These are phyloP conservation scores for Iris pallida DNA, from an alignment of 116 monocot genomes.

Conservation along the genomic window DNA sequence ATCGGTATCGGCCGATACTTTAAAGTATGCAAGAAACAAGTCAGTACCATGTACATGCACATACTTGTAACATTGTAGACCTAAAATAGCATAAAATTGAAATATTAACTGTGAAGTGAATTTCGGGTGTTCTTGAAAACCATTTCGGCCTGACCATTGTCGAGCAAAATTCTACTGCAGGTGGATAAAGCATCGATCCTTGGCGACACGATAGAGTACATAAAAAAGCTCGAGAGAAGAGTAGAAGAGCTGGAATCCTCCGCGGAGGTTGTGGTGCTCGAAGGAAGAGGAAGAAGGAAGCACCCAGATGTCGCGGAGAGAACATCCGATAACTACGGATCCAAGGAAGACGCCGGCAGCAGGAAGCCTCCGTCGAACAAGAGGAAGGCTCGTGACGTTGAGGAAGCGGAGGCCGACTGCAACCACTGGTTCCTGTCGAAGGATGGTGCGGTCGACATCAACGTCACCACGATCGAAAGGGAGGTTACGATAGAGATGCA, in stretches of 20 bases:
- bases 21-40: too few relatives aligned
- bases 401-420: slow-evolving; percentile 22
- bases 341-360: slow-evolving; percentile 9
- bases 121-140: neutral
- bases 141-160: neutral
- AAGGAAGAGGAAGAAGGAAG: slow-evolving; percentile 30
- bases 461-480: slow-evolving; percentile 46
- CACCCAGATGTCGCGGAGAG: slow-evolving; percentile 43
- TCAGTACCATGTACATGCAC: too few relatives aligned
- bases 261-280: slow-evolving; percentile 19
- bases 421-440: slow-evolving; percentile 25
- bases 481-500: slow-evolving; percentile 54
- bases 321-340: slow-evolving; percentile 62
- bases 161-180: slow-evolving; percentile 14
- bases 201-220: slow-evolving; percentile 60
- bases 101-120: too few relatives aligned
- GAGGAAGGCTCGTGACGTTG: slow-evolving; percentile 39
- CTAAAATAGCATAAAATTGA: too few relatives aligned
- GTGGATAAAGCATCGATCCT: slow-evolving; percentile 65
- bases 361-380: slow-evolving; percentile 23
- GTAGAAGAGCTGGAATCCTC: slow-evolving; percentile 62
- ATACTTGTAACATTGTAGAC: too few relatives aligned
- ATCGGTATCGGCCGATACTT: too few relatives aligned
- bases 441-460: slow-evolving; percentile 34
- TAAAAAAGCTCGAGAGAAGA: slow-evolving; percentile 72